These are phyloP conservation scores for Trametes meyenii DNA, from an alignment of 768 basidiomycete species.

Conservation along the genomic window DNA sequence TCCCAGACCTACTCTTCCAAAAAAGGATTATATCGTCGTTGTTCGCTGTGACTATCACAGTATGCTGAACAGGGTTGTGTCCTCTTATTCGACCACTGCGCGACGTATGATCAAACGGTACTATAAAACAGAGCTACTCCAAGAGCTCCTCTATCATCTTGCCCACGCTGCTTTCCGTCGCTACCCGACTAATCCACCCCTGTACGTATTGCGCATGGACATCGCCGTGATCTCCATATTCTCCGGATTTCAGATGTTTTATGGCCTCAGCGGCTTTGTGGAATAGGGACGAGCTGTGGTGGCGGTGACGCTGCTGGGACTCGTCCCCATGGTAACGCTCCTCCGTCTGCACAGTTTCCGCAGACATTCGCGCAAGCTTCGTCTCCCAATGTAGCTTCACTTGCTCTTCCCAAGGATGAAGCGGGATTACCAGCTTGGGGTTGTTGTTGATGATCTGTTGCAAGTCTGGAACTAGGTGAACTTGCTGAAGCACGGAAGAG, in stretches of 20 bases:
- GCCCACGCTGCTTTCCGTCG: conserved; percentile 25
- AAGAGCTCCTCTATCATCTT: conserved; percentile 22
- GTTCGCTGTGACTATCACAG: not conserved
- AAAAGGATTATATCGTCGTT: not conserved
- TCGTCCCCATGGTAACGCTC: conserved; percentile 19
- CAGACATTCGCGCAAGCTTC: conserved; percentile 27
- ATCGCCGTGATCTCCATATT: not conserved
- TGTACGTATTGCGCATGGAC: not conserved
- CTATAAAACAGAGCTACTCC: not conserved
- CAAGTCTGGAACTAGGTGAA: conserved; percentile 37
- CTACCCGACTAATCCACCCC: conserved; percentile 5
- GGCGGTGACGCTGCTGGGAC: conserved; percentile 29
- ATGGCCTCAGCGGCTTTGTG: conserved; percentile 11
- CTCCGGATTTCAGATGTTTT: conserved; percentile 11
- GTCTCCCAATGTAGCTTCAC: conserved; percentile 53
- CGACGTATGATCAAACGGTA: too few species aligned
- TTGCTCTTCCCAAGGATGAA: conserved; percentile 56
- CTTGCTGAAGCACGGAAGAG: conserved; percentile 57
- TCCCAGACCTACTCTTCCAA: conserved; percentile 3
- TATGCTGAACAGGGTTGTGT: not conserved
- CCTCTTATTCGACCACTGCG: not conserved
- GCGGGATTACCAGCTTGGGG: conserved; percentile 45
- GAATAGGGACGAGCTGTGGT: not conserved
- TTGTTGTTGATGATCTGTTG: conserved; percentile 40
- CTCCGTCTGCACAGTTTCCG: conserved; percentile 13